Evolutionary conservation across 768 basidiomycete genomes (phyloP).

Genomic region (Termitomyces sp.): DNA sequence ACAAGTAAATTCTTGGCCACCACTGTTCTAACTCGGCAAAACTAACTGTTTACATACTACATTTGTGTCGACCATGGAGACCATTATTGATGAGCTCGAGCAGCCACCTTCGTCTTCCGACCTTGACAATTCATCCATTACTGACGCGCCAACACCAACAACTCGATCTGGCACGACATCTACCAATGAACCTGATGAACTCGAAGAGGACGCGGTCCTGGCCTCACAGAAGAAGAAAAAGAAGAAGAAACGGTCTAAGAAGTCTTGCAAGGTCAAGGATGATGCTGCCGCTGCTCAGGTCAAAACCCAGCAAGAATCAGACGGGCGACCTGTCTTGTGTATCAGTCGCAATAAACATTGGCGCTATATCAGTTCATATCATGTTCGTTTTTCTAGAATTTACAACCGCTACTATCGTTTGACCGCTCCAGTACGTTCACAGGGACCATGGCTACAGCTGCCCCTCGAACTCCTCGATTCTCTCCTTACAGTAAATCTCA

Average conservation of each 20-base stretch:
- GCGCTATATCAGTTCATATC: constrained; percentile 89
- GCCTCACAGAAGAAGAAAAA: constrained; percentile 51
- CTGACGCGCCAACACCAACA: constrained; percentile 12
- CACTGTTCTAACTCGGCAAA: not conserved
- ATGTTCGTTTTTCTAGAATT: constrained; percentile 44
- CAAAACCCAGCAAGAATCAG: constrained; percentile 29
- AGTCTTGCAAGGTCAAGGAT: constrained; percentile 42
- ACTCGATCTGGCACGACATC: constrained; percentile 25
- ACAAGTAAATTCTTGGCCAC: not conserved
- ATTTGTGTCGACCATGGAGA: not conserved
- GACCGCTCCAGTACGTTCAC: constrained; percentile 14
- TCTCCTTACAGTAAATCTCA: constrained; percentile 69
- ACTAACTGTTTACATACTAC: not conserved
- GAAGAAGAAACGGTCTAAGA: constrained; percentile 62
- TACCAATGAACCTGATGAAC: constrained; percentile 11
- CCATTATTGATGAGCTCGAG: not conserved
- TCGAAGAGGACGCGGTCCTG: constrained; percentile 18
- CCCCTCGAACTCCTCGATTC: constrained; percentile 84
- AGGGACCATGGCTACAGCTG: constrained; percentile 92
- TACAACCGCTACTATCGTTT: not conserved
- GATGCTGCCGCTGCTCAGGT: constrained; percentile 19
- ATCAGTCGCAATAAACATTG: constrained; percentile 94
- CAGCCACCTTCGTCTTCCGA: constrained; percentile 6
- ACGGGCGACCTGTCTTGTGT: constrained; percentile 61
- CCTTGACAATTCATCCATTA: constrained; percentile 5